Conservation (phyloP, 371 early-diverging fungal genomes). For the Smittium culicis region DNA sequence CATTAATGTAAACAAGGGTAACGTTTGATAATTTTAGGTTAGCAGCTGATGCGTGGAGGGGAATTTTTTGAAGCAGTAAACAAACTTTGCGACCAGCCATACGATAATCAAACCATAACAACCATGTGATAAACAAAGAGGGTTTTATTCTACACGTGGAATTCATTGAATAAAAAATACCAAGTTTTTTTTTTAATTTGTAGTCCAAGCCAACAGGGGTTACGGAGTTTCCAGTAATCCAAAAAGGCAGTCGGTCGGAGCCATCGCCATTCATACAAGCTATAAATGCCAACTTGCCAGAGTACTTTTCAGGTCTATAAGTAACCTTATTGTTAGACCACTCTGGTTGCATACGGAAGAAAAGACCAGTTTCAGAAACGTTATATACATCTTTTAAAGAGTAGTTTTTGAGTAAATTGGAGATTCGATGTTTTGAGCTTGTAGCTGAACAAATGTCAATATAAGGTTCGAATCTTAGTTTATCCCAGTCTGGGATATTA, state of each 20-base stretch:
- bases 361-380: constrained; percentile 3
- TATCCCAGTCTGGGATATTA: background rate
- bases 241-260: constrained; percentile 6
- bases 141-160: background rate
- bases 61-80: background rate
- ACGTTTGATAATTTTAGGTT: background rate
- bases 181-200: background rate
- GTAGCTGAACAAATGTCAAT: background rate
- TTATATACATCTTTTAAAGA: constrained; percentile 5
- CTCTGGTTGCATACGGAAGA: background rate
- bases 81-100: background rate
- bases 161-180: constrained; percentile 4
- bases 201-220: background rate
- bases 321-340: background rate
- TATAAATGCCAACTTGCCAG: background rate
- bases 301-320: background rate
- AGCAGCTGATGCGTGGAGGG: background rate
- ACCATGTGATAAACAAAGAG: constrained; percentile 1
- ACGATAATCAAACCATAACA: constrained; percentile 7
- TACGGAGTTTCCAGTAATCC: background rate
- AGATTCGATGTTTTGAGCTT: background rate
- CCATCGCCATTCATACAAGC: constrained; percentile 9
- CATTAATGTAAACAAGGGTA: constrained; percentile 1
- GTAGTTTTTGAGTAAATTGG: background rate
- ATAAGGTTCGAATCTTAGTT: background rate